Evolutionary conservation across 176 grass and related monocot genomes (phyloP), one percentile per base, ranked within the genome.

Genomic region (Carex kokanica): DNA sequence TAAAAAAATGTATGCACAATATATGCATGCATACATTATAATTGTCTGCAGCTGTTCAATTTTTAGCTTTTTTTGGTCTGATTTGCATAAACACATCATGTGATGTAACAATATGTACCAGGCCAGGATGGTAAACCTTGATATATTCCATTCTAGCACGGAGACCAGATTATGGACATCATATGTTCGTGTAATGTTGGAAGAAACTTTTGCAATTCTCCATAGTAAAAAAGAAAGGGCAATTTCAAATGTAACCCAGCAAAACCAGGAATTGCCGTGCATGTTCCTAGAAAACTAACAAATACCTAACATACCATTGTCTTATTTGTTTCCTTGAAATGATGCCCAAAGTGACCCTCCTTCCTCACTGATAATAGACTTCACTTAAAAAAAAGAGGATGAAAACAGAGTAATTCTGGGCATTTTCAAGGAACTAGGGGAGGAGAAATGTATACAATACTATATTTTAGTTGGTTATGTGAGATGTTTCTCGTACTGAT

Each of bases 1-100:
- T 68, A 38, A 77, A 88, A 63, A 88, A 63, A 12, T 56, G 72
- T 74, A 82, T 5, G 84, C 13, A 27, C 18, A 65, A 45, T 27
- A 31, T 34, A 49, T 82, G 40, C 38, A 67, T 17, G 34, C 9
- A 79, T 12, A 60, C 5, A 38, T 51, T 62, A 80, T 20, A 59
- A 49, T 65, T 12, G 40, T 80, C 27, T 23, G 78, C 13, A 45
- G 21, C 21, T 45, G 6, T 43, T 70, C 0, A 21, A 17, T 8
- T 41, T 41, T 71, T 34, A 71, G 14, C 32, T 38, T 69, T 45
- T 45, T 45, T 11, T 71, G 36, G 67, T 43, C 38, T 71, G 8
- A 71, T 71, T 20, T 71, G 36, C 38, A 21, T 71, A 61, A 61
- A 23, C 8, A 61, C 38, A 15, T 21, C 17, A 71, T 43, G 20